phyloP scores from a whole-genome alignment of 192 early-diverging fungal genomes.

The Entomortierella lignicola region DNA sequence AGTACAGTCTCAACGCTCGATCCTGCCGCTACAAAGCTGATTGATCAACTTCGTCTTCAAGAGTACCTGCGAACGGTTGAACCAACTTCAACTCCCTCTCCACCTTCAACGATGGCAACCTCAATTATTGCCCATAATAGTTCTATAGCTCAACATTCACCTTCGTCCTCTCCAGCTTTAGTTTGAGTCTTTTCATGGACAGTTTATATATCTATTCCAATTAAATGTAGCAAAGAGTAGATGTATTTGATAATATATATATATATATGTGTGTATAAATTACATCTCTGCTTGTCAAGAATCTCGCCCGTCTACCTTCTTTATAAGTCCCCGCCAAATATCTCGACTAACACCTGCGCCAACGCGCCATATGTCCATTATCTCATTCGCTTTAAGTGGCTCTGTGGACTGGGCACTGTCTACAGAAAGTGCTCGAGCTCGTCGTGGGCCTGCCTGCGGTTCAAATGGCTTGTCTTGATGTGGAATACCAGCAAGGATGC shows the following conservation, averaged over 20 bases:
- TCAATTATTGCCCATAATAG: neutral
- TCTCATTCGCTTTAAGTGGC: conserved; percentile 31
- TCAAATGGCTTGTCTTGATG: conserved; percentile 31
- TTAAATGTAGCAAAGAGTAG: too few species aligned
- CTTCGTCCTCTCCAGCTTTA: neutral
- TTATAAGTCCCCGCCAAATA: conserved; percentile 45
- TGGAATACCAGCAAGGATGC: conserved; percentile 28
- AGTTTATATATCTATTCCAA: too few species aligned
- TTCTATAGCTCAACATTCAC: neutral
- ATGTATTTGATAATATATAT: too few species aligned
- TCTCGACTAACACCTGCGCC: conserved; percentile 49
- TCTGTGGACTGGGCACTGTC: conserved; percentile 40
- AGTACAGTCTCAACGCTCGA: conserved; percentile 21
- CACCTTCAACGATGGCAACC: neutral
- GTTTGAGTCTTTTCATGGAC: neutral
- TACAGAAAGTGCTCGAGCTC: conserved; percentile 42
- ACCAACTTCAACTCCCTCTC: neutral
- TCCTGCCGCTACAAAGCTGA: conserved; percentile 23
- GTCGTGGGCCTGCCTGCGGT: conserved; percentile 13
- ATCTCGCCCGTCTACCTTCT: conserved; percentile 42
- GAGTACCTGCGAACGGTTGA: conserved; percentile 9
- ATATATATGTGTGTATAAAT: too few species aligned
- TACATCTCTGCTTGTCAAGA: too few species aligned
- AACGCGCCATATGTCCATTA: conserved; percentile 42
- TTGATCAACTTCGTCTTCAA: conserved; percentile 29